A percentile compares a stretch with the other conserved stretches of the same genome.
Evolutionary conservation across 805 yeast genomes (phyloP).

Genomic region (Priceomyces castillae): DNA sequence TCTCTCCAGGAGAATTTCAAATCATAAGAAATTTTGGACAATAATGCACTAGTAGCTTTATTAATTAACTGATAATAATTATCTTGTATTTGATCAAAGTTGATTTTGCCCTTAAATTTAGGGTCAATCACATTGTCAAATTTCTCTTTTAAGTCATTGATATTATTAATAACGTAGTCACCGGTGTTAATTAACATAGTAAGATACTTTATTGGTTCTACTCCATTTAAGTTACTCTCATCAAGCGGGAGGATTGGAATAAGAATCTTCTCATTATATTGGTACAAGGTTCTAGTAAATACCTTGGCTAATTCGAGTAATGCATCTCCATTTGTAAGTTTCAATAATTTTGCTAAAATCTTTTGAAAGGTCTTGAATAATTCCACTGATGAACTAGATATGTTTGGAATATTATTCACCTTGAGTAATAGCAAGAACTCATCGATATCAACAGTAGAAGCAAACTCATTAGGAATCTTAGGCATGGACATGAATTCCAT

Average conservation of each 20-base stretch:
- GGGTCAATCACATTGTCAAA: constrained; percentile 38
- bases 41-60: constrained; percentile 52
- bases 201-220: constrained; percentile 63
- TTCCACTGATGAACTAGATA: constrained; percentile 84
- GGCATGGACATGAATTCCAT: constrained; percentile 60
- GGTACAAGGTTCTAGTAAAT: constrained; percentile 63
- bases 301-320: constrained; percentile 55
- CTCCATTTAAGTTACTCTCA: constrained; percentile 49
- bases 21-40: constrained; percentile 58
- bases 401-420: constrained; percentile 55
- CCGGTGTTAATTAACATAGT: constrained; percentile 82
- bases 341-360: constrained; percentile 60
- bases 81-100: constrained; percentile 56
- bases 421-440: constrained; percentile 39
- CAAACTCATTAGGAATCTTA: constrained; percentile 46
- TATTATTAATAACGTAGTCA: constrained; percentile 80
- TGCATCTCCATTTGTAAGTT: constrained; percentile 38
- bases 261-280: constrained; percentile 34
- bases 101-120: constrained; percentile 37
- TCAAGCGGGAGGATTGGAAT: constrained; percentile 35
- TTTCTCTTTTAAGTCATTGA: constrained; percentile 71
- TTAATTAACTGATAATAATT: constrained; percentile 57
- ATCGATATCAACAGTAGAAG: constrained; percentile 13
- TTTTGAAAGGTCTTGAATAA: constrained; percentile 76
- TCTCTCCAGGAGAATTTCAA: constrained; percentile 78